Evolutionary conservation across 192 early-diverging fungal genomes (phyloP).

Genomic region (Coemansia sp.): DNA sequence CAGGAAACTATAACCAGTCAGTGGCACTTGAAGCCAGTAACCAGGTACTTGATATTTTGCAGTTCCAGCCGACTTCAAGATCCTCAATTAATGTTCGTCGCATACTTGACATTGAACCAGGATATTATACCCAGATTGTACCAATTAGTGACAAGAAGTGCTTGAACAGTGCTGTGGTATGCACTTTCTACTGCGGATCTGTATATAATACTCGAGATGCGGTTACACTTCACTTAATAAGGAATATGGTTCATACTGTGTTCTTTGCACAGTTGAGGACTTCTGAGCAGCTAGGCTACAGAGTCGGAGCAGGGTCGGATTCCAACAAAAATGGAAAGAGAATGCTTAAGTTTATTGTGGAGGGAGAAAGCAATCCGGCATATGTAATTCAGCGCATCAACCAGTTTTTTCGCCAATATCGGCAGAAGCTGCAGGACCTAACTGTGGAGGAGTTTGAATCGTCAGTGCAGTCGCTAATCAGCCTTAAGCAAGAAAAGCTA

Average conservation of each 20-base stretch:
- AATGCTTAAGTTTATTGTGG: conserved; percentile 68
- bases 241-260: conserved; percentile 74
- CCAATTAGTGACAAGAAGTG: conserved; percentile 65
- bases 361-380: conserved; percentile 77
- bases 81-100: not conserved
- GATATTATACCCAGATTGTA: conserved; percentile 18
- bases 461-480: conserved; percentile 62
- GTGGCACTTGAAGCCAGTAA: conserved; percentile 64
- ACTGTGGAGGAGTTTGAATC: conserved; percentile 60
- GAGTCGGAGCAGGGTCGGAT: not conserved
- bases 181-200: conserved; percentile 76
- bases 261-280: conserved; percentile 90
- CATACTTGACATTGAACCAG: conserved; percentile 22
- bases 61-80: conserved; percentile 30
- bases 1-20: conserved; percentile 73
- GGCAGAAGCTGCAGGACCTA: conserved; percentile 52
- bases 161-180: conserved; percentile 79
- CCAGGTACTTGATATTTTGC: conserved; percentile 60
- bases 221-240: conserved; percentile 63
- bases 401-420: conserved; percentile 67
- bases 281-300: conserved; percentile 79
- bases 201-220: conserved; percentile 59
- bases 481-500: conserved; percentile 63
- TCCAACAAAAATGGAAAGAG: not conserved
- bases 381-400: conserved; percentile 82